Conservation (phyloP, 2,329 filamentous ascomycete species). For the Diplodia intermedia region DNA sequence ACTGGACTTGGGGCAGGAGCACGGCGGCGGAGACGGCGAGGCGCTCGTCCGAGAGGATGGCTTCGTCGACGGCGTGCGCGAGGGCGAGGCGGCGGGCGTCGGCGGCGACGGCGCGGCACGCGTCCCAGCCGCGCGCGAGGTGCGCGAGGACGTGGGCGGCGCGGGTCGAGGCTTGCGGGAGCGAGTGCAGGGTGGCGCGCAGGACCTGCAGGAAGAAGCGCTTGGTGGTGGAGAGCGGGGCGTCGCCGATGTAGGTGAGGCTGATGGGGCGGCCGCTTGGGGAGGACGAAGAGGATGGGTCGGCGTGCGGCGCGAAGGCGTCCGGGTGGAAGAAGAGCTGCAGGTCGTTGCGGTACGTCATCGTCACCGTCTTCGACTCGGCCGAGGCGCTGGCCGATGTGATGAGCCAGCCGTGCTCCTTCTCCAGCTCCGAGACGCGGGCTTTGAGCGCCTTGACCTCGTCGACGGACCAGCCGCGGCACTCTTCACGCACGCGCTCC, state of each 20-base stretch:
- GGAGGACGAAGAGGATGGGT: conserved; percentile 38
- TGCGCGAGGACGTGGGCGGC: conserved; percentile 65
- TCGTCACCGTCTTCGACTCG: conserved; percentile 66
- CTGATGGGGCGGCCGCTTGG: conserved; percentile 65
- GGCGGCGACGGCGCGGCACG: conserved; percentile 64
- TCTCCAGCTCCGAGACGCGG: conserved; percentile 70
- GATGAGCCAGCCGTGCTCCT: conserved; percentile 73
- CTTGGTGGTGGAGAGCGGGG: conserved; percentile 68
- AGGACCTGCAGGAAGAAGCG: conserved; percentile 79
- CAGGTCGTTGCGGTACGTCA: conserved; percentile 75
- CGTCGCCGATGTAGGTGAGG: conserved; percentile 71
- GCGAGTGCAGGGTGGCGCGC: conserved; percentile 68
- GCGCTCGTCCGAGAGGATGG: conserved; percentile 68
- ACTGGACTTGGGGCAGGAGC: conserved; percentile 69
- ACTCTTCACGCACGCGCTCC: conserved; percentile 84
- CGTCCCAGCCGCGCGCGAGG: conserved; percentile 71
- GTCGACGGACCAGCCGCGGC: conserved; percentile 82
- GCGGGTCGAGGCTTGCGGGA: conserved; percentile 65
- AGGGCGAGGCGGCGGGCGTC: conserved; percentile 68
- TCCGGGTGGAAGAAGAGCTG: conserved; percentile 74
- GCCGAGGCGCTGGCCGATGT: conserved; percentile 62
- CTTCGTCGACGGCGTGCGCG: conserved; percentile 69
- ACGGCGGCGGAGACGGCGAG: conserved; percentile 68
- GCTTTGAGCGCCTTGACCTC: conserved; percentile 82
- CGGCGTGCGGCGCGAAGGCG: conserved; percentile 59